These are phyloP conservation scores for Geranomyces variabilis DNA, from an alignment of 192 early-diverging fungal genomes.

Conservation along the genomic window DNA sequence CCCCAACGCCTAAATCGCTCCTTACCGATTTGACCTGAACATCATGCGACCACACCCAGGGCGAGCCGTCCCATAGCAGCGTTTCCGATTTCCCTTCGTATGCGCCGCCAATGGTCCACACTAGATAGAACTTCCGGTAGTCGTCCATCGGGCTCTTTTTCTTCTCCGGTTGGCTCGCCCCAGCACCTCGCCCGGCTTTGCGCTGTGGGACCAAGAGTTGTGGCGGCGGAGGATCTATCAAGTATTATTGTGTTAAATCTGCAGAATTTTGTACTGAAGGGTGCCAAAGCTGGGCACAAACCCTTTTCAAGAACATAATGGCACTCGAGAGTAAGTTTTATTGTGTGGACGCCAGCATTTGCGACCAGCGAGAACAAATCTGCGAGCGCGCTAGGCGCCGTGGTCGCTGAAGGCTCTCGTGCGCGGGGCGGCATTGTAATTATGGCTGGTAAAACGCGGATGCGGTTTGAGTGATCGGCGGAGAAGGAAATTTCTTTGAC, in stretches of 20 bases:
- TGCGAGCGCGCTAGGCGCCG: not conserved
- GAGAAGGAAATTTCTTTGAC: too few relatives aligned
- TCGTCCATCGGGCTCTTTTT: conserved; percentile 28
- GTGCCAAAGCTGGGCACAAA: not conserved
- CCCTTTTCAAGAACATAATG: conserved; percentile 31
- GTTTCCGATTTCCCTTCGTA: conserved; percentile 38
- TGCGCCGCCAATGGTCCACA: conserved; percentile 31
- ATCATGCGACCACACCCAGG: conserved; percentile 34
- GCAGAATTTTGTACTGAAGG: not conserved
- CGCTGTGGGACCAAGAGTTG: not conserved
- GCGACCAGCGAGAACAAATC: conserved; percentile 12
- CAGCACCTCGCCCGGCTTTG: not conserved
- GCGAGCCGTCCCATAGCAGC: conserved; percentile 19
- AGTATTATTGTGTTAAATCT: not conserved
- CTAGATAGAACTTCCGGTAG: conserved; percentile 35
- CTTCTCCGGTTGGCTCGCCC: not conserved
- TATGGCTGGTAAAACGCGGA: too few relatives aligned
- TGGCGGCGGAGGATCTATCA: not conserved
- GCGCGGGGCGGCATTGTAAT: not conserved
- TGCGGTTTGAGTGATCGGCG: too few relatives aligned
- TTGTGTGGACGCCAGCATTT: conserved; percentile 18
- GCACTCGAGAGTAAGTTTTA: conserved; percentile 30
- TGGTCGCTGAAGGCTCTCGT: not conserved
- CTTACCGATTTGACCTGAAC: conserved; percentile 37
- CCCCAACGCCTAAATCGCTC: too few relatives aligned